phyloP scores from a whole-genome alignment of 345 rosid species.

The Mangifera indica region DNA sequence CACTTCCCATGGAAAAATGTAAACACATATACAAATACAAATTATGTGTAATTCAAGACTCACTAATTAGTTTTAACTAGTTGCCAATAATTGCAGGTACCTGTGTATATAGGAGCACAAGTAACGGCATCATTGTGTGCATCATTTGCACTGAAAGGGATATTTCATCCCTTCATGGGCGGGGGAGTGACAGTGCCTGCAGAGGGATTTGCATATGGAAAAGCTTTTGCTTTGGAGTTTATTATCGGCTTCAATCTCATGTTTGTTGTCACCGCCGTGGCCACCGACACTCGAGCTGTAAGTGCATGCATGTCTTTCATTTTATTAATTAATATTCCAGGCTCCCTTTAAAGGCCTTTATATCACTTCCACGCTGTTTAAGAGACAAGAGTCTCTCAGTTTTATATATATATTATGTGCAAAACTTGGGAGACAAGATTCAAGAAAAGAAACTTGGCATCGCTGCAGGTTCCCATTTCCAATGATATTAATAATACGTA shows the following conservation, averaged over 20 bases:
- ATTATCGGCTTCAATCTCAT: slow-evolving; percentile 82
- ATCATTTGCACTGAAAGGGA: slow-evolving; percentile 61
- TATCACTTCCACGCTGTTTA: not conserved
- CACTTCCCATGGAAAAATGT: slow-evolving; percentile 86
- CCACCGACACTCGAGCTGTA: slow-evolving; percentile 97
- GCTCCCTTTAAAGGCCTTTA: not conserved
- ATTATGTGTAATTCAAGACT: too few species aligned
- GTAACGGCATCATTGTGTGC: slow-evolving; percentile 68
- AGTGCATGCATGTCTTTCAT: slow-evolving; percentile 11
- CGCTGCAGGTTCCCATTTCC: slow-evolving; percentile 5
- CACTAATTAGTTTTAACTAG: too few species aligned
- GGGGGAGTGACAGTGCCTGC: slow-evolving; percentile 88
- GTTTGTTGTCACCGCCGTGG: slow-evolving; percentile 89
- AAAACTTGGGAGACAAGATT: slow-evolving; percentile 11
- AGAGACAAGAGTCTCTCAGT: slow-evolving; percentile 5
- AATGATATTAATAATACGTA: too few species aligned
- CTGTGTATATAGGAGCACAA: slow-evolving; percentile 70
- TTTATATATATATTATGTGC: not conserved
- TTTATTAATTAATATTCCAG: too few species aligned
- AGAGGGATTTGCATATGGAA: slow-evolving; percentile 34
- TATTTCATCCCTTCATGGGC: slow-evolving; percentile 65
- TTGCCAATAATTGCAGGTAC: slow-evolving; percentile 42
- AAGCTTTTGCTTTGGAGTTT: slow-evolving; percentile 87
- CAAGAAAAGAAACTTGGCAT: slow-evolving; percentile 18
- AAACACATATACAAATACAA: not conserved